A percentile compares a stretch with the other conserved stretches of the same genome.
These are phyloP conservation scores for Ascocoryne sarcoides DNA, from an alignment of 2,329 filamentous ascomycete genomes.

Conservation along the genomic window DNA sequence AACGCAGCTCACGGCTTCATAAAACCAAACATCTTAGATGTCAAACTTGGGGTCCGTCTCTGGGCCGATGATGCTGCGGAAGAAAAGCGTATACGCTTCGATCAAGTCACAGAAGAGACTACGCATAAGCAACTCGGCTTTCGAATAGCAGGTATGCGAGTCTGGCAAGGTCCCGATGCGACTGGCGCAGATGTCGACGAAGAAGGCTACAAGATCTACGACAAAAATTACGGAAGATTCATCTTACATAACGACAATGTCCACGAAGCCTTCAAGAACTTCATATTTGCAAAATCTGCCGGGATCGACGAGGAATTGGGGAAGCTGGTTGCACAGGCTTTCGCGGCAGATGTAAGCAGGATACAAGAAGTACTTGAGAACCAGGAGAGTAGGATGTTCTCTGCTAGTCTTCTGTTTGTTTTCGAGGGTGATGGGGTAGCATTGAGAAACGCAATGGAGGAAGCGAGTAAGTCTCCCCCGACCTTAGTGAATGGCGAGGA, in stretches of 20 bases:
- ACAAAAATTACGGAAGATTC: constrained; percentile 53
- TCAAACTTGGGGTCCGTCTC: constrained; percentile 79
- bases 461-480: constrained; percentile 25
- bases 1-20: constrained; percentile 76
- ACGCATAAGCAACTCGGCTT: constrained; percentile 54
- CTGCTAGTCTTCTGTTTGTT: constrained; percentile 45
- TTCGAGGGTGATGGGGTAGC: constrained; percentile 54
- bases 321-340: constrained; percentile 44
- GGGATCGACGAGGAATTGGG: constrained; percentile 51
- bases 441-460: constrained; percentile 33
- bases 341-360: constrained; percentile 42
- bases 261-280: constrained; percentile 44
- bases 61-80: constrained; percentile 68
- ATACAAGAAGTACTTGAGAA: constrained; percentile 45
- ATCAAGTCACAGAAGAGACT: constrained; percentile 48
- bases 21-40: constrained; percentile 81
- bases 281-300: constrained; percentile 48
- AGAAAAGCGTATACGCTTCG: constrained; percentile 52
- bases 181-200: constrained; percentile 42
- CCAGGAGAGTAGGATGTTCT: constrained; percentile 57
- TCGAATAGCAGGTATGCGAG: constrained; percentile 56
- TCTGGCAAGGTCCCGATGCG: constrained; percentile 49
- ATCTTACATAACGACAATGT: constrained; percentile 46
- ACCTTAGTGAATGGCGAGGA: constrained; percentile 20
- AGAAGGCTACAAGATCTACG: constrained; percentile 49